Evolutionary conservation across 2,329 filamentous ascomycete species (phyloP).

Genomic region (Colletotrichum sp.): DNA sequence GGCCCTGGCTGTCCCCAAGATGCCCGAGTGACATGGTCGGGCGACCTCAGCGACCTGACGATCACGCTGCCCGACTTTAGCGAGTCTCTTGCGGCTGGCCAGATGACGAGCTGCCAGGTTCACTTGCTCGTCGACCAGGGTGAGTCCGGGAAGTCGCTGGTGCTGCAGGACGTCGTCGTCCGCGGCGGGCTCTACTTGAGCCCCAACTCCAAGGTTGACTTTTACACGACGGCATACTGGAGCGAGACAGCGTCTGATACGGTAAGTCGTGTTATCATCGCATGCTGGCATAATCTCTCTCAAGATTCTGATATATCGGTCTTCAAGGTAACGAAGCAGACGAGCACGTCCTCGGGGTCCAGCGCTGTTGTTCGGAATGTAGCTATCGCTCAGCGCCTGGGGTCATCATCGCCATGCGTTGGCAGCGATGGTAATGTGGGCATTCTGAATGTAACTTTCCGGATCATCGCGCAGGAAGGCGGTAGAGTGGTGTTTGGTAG

Average conservation of each 20-base stretch:
- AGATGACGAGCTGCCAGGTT: slow-evolving; percentile 24
- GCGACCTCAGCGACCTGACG: slow-evolving; percentile 27
- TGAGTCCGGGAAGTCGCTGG: neutral
- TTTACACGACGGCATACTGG: slow-evolving; percentile 12
- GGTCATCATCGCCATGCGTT: slow-evolving; percentile 14
- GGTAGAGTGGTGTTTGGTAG: slow-evolving; percentile 8
- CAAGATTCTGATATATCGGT: neutral
- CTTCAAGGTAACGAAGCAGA: neutral
- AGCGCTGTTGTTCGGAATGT: slow-evolving; percentile 1
- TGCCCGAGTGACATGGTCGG: slow-evolving; percentile 18
- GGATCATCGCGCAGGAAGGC: slow-evolving; percentile 17
- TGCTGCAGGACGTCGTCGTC: slow-evolving; percentile 12
- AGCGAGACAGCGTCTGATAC: slow-evolving; percentile 11
- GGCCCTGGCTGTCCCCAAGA: slow-evolving; percentile 8
- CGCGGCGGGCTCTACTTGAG: slow-evolving; percentile 13
- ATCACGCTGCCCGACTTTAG: slow-evolving; percentile 47
- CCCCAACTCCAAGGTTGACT: slow-evolving; percentile 5
- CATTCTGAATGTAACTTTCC: slow-evolving; percentile 22
- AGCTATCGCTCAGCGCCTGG: slow-evolving; percentile 7
- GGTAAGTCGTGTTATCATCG: neutral
- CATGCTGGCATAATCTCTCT: neutral
- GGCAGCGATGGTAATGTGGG: slow-evolving; percentile 13
- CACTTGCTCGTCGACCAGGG: slow-evolving; percentile 13
- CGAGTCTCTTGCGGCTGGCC: slow-evolving; percentile 36
- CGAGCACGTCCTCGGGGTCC: neutral